Conservation (phyloP, 768 basidiomycete species). For the Holtermanniella nyarrowii region DNA sequence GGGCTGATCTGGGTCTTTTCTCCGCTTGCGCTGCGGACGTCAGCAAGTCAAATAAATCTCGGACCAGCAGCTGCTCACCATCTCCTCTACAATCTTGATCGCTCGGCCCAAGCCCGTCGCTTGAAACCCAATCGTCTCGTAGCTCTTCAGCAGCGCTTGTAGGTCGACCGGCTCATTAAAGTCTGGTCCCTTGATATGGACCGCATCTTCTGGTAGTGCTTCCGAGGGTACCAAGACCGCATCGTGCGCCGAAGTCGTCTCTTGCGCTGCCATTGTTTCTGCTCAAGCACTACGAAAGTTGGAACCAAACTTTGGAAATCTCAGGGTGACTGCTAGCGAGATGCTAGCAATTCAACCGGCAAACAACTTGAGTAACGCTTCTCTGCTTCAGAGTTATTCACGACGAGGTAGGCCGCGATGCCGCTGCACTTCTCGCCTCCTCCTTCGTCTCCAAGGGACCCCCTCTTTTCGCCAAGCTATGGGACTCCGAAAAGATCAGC, state of each 20-base stretch:
- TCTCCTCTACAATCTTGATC: constrained; percentile 80
- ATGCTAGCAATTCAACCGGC: too few species aligned
- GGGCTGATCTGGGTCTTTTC: constrained; percentile 64
- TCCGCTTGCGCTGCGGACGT: constrained; percentile 62
- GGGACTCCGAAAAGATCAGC: constrained; percentile 6
- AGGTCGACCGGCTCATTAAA: constrained; percentile 63
- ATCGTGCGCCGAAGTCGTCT: constrained; percentile 25
- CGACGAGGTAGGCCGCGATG: background rate
- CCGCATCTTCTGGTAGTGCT: constrained; percentile 25
- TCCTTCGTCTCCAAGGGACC: background rate
- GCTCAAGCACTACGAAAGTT: background rate
- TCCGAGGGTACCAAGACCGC: constrained; percentile 36
- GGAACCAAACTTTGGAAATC: background rate
- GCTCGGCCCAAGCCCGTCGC: constrained; percentile 85
- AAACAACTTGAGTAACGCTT: too few species aligned
- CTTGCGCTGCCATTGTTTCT: constrained; percentile 1
- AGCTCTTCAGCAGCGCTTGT: constrained; percentile 60
- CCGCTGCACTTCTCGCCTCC: background rate
- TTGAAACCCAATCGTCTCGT: constrained; percentile 91
- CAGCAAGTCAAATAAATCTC: background rate
- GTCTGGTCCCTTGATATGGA: constrained; percentile 68
- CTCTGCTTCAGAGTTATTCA: too few species aligned
- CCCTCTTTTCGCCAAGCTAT: background rate
- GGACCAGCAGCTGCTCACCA: constrained; percentile 49
- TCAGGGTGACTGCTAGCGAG: background rate